Percentiles rank a stretch among this genome's conserved stretches.
Evolutionary conservation across 2,329 filamentous ascomycete genomes (phyloP).

Genomic region (Aspergillus chevalieri): DNA sequence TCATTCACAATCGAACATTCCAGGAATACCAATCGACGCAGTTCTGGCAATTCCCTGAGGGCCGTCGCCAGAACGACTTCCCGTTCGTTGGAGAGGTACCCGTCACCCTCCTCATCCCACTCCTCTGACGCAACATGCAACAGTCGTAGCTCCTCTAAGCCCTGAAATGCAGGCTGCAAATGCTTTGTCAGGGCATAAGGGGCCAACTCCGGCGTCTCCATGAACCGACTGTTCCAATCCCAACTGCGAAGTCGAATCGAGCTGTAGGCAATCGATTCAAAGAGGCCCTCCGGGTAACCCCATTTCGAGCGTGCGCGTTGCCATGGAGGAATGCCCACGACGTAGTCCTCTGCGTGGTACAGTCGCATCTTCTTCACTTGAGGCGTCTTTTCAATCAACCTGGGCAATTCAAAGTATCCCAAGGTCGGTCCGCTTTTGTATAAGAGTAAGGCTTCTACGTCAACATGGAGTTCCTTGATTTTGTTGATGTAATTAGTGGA

Average conservation of each 20-base stretch:
- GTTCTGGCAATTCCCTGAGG: slow-evolving; percentile 52
- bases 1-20: slow-evolving; percentile 67
- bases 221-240: slow-evolving; percentile 52
- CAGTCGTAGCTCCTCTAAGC: slow-evolving; percentile 30
- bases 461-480: slow-evolving; percentile 63
- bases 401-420: slow-evolving; percentile 51
- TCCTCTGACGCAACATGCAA: slow-evolving; percentile 28
- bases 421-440: slow-evolving; percentile 49
- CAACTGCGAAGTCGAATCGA: slow-evolving; percentile 44
- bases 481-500: slow-evolving; percentile 63
- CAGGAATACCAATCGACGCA: slow-evolving; percentile 66
- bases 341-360: slow-evolving; percentile 59
- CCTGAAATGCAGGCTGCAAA: slow-evolving; percentile 48
- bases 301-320: slow-evolving; percentile 46
- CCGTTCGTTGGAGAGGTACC: slow-evolving; percentile 30
- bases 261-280: slow-evolving; percentile 54
- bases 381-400: slow-evolving; percentile 59
- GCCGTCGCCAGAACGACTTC: slow-evolving; percentile 40
- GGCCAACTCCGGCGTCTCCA: slow-evolving; percentile 29
- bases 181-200: slow-evolving; percentile 51
- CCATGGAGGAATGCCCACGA: slow-evolving; percentile 27
- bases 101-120: slow-evolving; percentile 28
- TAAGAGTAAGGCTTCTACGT: slow-evolving; percentile 54
- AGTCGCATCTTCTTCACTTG: slow-evolving; percentile 65
- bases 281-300: slow-evolving; percentile 62